Percentiles rank a stretch among this genome's conserved stretches.
These are phyloP conservation scores for Thraustochytrium striatum DNA, from an alignment of 352 stramenopile genomes.

Conservation along the genomic window DNA sequence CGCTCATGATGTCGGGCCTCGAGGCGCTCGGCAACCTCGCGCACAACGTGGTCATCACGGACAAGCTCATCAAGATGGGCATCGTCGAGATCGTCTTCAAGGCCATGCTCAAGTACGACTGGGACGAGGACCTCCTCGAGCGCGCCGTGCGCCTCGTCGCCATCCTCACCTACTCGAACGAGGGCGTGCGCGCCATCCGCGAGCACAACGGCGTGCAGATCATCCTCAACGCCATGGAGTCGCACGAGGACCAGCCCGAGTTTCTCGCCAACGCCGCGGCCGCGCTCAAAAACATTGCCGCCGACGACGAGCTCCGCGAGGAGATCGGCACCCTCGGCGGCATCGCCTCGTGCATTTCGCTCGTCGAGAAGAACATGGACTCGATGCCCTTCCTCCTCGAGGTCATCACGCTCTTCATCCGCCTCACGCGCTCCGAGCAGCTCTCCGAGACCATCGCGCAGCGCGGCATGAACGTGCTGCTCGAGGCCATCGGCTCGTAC, in stretches of 20 bases:
- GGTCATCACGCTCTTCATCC: constrained; percentile 52
- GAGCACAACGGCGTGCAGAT: constrained; percentile 41
- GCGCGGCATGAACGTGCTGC: constrained; percentile 55
- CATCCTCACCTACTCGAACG: constrained; percentile 53
- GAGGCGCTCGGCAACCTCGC: constrained; percentile 55
- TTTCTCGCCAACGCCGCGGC: constrained; percentile 49
- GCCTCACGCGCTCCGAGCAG: constrained; percentile 53
- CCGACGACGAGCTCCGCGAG: constrained; percentile 25
- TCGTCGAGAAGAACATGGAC: constrained; percentile 53
- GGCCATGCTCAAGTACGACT: constrained; percentile 51
- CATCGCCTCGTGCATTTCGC: constrained; percentile 41
- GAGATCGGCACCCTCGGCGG: constrained; percentile 48
- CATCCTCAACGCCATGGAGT: constrained; percentile 51
- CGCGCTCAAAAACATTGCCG: constrained; percentile 53
- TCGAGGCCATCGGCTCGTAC: constrained; percentile 51
- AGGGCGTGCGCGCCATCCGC: constrained; percentile 47
- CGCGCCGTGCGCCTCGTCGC: constrained; percentile 51
- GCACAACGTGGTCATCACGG: constrained; percentile 46
- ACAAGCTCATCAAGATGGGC: constrained; percentile 50
- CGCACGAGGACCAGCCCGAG: constrained; percentile 52
- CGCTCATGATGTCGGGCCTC: constrained; percentile 49
- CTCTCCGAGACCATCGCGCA: constrained; percentile 51
- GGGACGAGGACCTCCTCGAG: constrained; percentile 51
- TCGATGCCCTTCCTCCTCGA: constrained; percentile 48
- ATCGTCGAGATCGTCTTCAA: constrained; percentile 52